Evolutionary conservation across 257 asterid species (phyloP), one percentile per base, ranked within the genome.

Genomic region (Petunia axillaris): DNA sequence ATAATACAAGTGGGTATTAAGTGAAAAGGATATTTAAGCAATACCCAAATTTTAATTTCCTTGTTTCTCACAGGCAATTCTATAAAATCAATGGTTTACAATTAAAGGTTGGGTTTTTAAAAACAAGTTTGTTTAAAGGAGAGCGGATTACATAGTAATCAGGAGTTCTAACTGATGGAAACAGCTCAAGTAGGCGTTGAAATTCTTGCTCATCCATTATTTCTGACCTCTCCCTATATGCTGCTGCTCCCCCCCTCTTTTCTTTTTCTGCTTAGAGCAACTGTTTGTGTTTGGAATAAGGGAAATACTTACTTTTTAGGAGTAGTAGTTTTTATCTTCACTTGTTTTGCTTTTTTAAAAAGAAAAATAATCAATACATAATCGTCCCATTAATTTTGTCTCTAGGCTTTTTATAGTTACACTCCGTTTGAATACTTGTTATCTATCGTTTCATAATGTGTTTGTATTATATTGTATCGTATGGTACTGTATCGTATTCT

Each of bases 151-250:
- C 97, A 57, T 82, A 89, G 84, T 74, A 91, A 89, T 93, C 97
- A 38, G 90, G 91, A 62, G 91, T 75, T 62, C 97, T 92, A 79
- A 87, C 91, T 50, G 91, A 82, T 54, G 97, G 96, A 81, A 93
- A 93, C 77, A 90, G 90, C 37, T 90, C 92, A 71, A 93, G 91
- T 67, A 89, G 76, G 6, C 88, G 91, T 43, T 86, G 88, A 81
- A 93, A 93, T 84, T 93, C 94, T 37, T 38, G 64, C 68, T 86
- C 93, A 65, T 90, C 93, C 89, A 93, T 93, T 25, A 8, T 44
- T 8, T 48, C 7, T 68, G 76, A 68, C 16, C 57, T 25, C 74
- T 65, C 73, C 6, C 36, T 25, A 25, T 25, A 25, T 40, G 54
- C 75, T 41, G 8, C 8, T 58, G 10, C 55, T 4, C 55, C 58